Percentiles rank a stretch among this genome's conserved stretches.
Conservation (phyloP, 148 eudicot genomes). For the Bassia scoparia region DNA sequence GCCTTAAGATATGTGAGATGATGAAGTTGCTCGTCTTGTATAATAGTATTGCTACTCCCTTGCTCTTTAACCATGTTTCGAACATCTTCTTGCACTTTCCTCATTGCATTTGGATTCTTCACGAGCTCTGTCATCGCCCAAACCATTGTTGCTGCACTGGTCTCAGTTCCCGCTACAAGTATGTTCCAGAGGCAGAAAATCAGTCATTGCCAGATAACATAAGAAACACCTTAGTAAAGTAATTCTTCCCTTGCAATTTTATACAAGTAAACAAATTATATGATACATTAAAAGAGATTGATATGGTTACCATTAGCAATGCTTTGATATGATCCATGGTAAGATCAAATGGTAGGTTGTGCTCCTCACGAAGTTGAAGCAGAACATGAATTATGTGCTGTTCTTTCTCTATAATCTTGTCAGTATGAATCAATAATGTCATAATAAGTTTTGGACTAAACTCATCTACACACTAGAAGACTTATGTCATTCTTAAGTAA, state of each 20-base stretch:
- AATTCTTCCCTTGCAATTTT: too few relatives aligned
- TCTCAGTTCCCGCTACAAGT: constrained; percentile 35
- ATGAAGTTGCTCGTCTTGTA: background rate
- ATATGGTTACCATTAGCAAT: constrained; percentile 16
- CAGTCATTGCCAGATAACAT: too few relatives aligned
- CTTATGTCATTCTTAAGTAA: too few relatives aligned
- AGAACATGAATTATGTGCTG: constrained; percentile 18
- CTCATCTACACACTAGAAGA: too few relatives aligned
- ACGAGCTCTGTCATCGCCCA: constrained; percentile 40
- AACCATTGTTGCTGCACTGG: constrained; percentile 22
- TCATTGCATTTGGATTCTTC: constrained; percentile 30
- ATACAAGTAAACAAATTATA: too few relatives aligned
- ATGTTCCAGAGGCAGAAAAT: constrained; percentile 4
- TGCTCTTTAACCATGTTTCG: background rate
- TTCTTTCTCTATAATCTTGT: background rate
- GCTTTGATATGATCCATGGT: constrained; percentile 18
- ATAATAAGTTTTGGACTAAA: constrained; percentile 4
- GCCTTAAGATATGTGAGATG: constrained; percentile 28
- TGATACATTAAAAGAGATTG: background rate
- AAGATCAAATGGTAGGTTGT: background rate
- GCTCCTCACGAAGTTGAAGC: constrained; percentile 7
- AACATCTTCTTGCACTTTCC: constrained; percentile 29
- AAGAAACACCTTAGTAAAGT: too few relatives aligned
- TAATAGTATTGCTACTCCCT: background rate
- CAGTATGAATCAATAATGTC: background rate